These are phyloP conservation scores for Arthrinium puccinioides DNA, from an alignment of 2,329 filamentous ascomycete genomes.

Conservation along the genomic window DNA sequence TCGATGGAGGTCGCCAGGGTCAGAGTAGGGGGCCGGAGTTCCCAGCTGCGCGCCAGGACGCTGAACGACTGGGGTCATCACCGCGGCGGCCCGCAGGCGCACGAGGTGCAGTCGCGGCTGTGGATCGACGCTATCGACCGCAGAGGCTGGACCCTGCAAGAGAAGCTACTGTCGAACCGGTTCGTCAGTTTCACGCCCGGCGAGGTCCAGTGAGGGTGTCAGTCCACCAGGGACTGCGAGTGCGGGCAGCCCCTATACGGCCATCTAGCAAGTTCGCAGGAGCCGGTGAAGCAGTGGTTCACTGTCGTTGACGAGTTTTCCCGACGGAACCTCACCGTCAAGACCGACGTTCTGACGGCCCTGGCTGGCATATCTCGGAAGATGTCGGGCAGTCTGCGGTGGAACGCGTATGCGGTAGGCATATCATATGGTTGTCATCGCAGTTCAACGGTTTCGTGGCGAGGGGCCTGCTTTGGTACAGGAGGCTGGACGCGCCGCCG, in stretches of 20 bases:
- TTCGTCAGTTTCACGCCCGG: conserved; percentile 4
- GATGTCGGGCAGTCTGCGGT: neutral
- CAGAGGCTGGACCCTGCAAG: conserved; percentile 1
- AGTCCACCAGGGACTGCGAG: conserved; percentile 1
- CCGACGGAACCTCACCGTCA: neutral
- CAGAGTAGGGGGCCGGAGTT: neutral
- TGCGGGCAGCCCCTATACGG: conserved; percentile 2
- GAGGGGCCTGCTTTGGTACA: conserved; percentile 1
- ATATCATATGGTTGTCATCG: conserved; percentile 2
- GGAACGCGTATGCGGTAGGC: neutral
- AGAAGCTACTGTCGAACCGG: neutral
- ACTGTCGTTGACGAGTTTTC: neutral
- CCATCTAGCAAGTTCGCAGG: neutral
- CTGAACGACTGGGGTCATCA: conserved; percentile 5
- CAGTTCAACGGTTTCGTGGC: neutral
- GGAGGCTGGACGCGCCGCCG: no score
- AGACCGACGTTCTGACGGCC: conserved; percentile 1
- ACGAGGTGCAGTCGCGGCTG: neutral
- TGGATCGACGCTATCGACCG: neutral
- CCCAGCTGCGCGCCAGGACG: neutral
- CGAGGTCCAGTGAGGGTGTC: conserved; percentile 5
- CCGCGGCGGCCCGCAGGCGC: neutral
- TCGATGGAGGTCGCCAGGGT: neutral
- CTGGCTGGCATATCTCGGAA: conserved; percentile 3
- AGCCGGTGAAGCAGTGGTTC: conserved; percentile 2